phyloP scores from a whole-genome alignment of 2,329 filamentous ascomycete species.

The Cordyceps cicadae region DNA sequence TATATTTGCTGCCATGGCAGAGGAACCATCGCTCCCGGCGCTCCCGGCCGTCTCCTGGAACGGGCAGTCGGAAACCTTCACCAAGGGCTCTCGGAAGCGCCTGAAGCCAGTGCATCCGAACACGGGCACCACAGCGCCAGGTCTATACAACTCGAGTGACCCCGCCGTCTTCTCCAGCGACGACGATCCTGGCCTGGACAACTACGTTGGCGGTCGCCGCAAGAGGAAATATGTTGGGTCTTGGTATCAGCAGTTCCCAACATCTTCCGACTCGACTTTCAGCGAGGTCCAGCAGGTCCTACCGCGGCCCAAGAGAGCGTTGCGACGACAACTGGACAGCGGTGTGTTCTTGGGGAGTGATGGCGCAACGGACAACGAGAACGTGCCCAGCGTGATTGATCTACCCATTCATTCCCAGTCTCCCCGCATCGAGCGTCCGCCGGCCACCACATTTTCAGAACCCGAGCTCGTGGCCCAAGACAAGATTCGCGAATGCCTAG shows the following conservation, averaged over 20 bases:
- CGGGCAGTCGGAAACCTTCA: conserved; percentile 30
- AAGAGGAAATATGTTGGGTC: conserved; percentile 59
- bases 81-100: conserved; percentile 33
- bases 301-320: conserved; percentile 39
- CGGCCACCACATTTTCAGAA: conserved; percentile 24
- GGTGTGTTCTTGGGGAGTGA: conserved; percentile 63
- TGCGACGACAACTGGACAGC: conserved; percentile 57
- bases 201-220: conserved; percentile 48
- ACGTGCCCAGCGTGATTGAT: conserved; percentile 23
- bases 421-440: conserved; percentile 28
- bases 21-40: conserved; percentile 34
- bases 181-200: conserved; percentile 58
- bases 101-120: conserved; percentile 23
- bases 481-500: conserved; percentile 45
- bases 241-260: conserved; percentile 57
- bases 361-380: conserved; percentile 35
- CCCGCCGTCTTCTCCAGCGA: conserved; percentile 65
- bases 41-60: conserved; percentile 32
- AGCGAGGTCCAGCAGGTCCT: conserved; percentile 26
- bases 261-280: conserved; percentile 40
- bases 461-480: conserved; percentile 37
- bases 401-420: conserved; percentile 27
- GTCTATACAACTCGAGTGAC: conserved; percentile 52
- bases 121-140: conserved; percentile 7
- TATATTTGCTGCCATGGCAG: conserved; percentile 23